Base-by-base conservation (phyloP, 192 early-diverging fungal species). In the Coemansia sp. region DNA sequence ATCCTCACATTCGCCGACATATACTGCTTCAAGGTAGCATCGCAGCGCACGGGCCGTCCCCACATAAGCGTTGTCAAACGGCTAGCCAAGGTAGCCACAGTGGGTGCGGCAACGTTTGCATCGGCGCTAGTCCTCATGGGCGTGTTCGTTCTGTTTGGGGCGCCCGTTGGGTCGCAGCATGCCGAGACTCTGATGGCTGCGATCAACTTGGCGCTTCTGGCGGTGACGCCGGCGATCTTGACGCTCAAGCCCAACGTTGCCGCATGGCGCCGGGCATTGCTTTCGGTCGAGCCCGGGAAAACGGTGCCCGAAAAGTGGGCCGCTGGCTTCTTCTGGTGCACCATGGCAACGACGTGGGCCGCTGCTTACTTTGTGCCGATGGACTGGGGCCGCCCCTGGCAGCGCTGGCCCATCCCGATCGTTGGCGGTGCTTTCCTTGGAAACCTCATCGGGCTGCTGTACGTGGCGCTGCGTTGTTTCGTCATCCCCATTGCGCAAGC, bases 371-470 rank as follows among this genome's bases (percentile, higher is more conserved):
- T 78, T 64, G 60, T 83, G 14, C 81, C 81, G 30, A 64, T 83
- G 76, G 81, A 83, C 65, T 83, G 81, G 81, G 81, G 72, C 23
- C 76, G 81, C 8, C 76, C 72, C 5, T 83, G 81, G 81, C 81
- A 83, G 57, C 46, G 55, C 33, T 83, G 81, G 81, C 81, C 81
- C 5, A 78, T 83, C 44, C 81, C 81, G 0, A 72, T 72, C 9
- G 67, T 83, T 20, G 64, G 66, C 23, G 81, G 81, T 35, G 81
- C 81, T 5, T 78, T 72, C 48, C 46, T 83, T 8, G 81, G 81
- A 26, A 63, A 83, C 57, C 53, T 83, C 9, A 34, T 69, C 33
- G 58, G 76, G 15, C 63, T 83, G 38, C 30, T 83, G 36, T 77
- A 57, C 52, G 81, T 83, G 14, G 45, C 69, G 11, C 15, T 83